Percentiles rank a stretch among this genome's conserved stretches.
These are phyloP conservation scores for Aspergillus ostianus DNA, from an alignment of 495 filamentous ascomycete species.

Conservation along the genomic window DNA sequence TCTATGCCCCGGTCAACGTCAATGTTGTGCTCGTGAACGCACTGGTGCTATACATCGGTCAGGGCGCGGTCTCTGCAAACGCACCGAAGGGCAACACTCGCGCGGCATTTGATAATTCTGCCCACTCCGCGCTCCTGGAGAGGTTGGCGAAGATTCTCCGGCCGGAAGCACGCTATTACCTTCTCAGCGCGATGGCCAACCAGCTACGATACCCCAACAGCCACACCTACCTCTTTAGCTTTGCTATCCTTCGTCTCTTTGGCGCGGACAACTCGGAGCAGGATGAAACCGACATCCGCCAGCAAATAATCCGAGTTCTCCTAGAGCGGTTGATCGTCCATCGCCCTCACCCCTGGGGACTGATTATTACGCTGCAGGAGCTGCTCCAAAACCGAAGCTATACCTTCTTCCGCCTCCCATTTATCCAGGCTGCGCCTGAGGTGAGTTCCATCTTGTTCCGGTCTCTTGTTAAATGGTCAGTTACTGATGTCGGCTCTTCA, in stretches of 20 bases:
- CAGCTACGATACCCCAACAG: conserved; percentile 88
- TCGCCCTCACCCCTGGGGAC: conserved; percentile 94
- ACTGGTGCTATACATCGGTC: conserved; percentile 77
- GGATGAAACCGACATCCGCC: conserved; percentile 76
- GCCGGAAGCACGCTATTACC: conserved; percentile 79
- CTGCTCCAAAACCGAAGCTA: conserved; percentile 86
- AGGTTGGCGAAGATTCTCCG: conserved; percentile 69
- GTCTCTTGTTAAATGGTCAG: not conserved
- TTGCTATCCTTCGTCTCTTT: conserved; percentile 83
- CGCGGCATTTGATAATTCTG: conserved; percentile 66
- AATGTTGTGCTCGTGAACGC: conserved; percentile 74
- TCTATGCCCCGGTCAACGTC: conserved; percentile 59
- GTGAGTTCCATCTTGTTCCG: conserved; percentile 43
- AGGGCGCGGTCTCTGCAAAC: conserved; percentile 59
- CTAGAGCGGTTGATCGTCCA: conserved; percentile 84
- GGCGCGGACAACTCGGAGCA: conserved; percentile 72
- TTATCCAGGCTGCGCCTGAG: conserved; percentile 84
- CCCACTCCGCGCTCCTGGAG: conserved; percentile 73
- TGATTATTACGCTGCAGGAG: conserved; percentile 87
- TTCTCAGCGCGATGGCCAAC: conserved; percentile 82
- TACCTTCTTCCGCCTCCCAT: conserved; percentile 87
- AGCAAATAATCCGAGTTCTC: conserved; percentile 85
- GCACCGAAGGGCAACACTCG: conserved; percentile 55
- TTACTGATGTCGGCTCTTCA: conserved; percentile 20
- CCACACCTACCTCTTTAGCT: conserved; percentile 90